Base-by-base conservation (phyloP, 176 grass and related monocot species). In the Juncus effusus region DNA sequence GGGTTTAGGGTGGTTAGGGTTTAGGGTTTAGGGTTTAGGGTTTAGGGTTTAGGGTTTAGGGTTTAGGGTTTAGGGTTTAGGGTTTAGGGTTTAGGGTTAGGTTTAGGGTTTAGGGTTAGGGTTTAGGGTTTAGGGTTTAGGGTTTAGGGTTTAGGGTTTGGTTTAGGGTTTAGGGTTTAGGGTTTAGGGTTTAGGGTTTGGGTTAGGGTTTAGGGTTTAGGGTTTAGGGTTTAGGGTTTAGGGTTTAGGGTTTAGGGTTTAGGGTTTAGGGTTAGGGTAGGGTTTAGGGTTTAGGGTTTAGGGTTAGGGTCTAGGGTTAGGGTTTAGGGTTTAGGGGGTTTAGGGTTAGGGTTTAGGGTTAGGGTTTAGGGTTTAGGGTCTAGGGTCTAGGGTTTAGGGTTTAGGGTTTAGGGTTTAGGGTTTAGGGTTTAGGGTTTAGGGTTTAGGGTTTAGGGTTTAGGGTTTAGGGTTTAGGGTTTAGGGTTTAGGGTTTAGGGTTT, bases 181-280 rank as follows among this genome's bases (percentile, higher is more conserved):
- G n/a, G n/a, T n/a, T n/a, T n/a, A n/a, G n/a, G n/a, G n/a, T n/a
- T n/a, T n/a, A n/a, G n/a, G n/a, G n/a, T n/a, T n/a, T n/a, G n/a
- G 70, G 55, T 72, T 72, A 72, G 68, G 68, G 47, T 72, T 72
- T 72, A 72, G 67, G 67, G 67, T 72, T 59, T 72, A 70, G 66
- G 66, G 65, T 70, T 72, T 74, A 74, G 70, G 70, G 70, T 74
- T 74, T 74, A 74, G 54, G 70, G 54, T 74, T 74, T 67, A 61
- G 70, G 70, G 70, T 74, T 74, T 74, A 74, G 54, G 70, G 70
- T 74, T 74, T 74, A 74, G 70, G 70, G 70, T 74, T 74, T 74
- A 60, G 53, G 38, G 54, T 70, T 56, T 36, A 59, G 70, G 52
- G 39, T 74, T 74, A n/a, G n/a, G n/a, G n/a, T 7, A 16, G 55